Evolutionary conservation across 352 stramenopile genomes (phyloP), one percentile per base, ranked within the genome.

Genomic region (Pythium sp.): DNA sequence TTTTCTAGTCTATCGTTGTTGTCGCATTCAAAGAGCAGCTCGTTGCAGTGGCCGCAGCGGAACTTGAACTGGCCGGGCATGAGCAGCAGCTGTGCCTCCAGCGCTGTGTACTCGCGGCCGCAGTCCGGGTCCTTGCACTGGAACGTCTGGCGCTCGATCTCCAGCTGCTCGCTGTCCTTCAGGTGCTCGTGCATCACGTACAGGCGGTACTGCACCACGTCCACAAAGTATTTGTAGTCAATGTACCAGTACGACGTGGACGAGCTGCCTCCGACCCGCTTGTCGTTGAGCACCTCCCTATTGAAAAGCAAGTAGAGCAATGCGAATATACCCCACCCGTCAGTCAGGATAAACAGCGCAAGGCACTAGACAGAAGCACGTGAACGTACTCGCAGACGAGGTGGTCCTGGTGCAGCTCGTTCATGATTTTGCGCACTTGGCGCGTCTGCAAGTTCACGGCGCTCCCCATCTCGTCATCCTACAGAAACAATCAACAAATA

Each of bases 171-270:
- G 64, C 73, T 88, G 67, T 95, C 87, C 66, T 94, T 95, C 1
- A 96, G 68, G 47, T 94, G 82, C 64, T 95, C 86, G 64, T 93
- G 82, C 80, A 96, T 96, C 49, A 95, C 63, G 72, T 94, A 96
- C 22, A 96, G 76, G 12, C 89, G 87, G 65, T 92, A 96, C 70
- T 92, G 86, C 64, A 96, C 86, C 64, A 96, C 87, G 67, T 96
- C 87, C 54, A 94, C 86, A 76, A 96, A 95, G 73, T 96, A 94
- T 72, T 96, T 96, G 84, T 95, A 96, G 80, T 96, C 89, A 77
- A 96, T 96, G 77, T 96, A 95, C 88, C 89, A 96, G 71, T 96
- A 96, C 60, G 87, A 93, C 54, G 85, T 93, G 61, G 88, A 95
- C 47, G 87, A 94, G 64, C 86, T 93, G n/a, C 89, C 89, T 43